Percentiles rank a stretch among this genome's conserved stretches.
Evolutionary conservation across 202 grass and related monocot species (phyloP).

Genomic region (Zizania palustris): DNA sequence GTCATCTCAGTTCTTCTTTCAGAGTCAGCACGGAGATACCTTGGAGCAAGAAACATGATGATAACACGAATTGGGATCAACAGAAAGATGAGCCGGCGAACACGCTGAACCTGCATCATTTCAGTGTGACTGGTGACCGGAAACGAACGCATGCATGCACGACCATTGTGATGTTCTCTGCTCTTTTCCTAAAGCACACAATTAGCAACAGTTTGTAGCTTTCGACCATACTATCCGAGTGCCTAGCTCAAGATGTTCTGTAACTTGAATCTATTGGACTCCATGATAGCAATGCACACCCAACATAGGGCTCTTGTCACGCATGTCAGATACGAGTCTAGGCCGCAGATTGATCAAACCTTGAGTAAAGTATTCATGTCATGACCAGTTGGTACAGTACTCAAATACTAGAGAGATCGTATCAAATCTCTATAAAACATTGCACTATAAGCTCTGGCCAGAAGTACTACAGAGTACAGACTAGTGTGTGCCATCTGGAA

Average conservation of each 20-base stretch:
- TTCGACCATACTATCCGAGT: conserved; percentile 30
- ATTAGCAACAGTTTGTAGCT: conserved; percentile 37
- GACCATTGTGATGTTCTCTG: conserved; percentile 14
- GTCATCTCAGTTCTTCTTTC: background rate
- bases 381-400: background rate
- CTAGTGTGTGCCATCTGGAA: background rate
- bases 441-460: background rate
- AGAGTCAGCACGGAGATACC: conserved; percentile 16
- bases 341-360: background rate
- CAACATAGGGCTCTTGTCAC: conserved; percentile 9
- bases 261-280: background rate
- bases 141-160: conserved; percentile 38
- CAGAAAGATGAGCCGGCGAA: conserved; percentile 10
- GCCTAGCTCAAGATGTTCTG: conserved; percentile 4
- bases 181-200: conserved; percentile 38
- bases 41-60: background rate
- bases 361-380: background rate
- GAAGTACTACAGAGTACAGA: too few relatives aligned
- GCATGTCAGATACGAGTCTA: background rate
- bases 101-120: conserved; percentile 14
- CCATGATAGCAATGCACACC: conserved; percentile 30
- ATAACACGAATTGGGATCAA: conserved; percentile 9
- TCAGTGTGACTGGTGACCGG: conserved; percentile 39
- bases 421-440: conserved; percentile 16
- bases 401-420: conserved; percentile 6